These are phyloP conservation scores for Sporisorium scitamineum DNA, from an alignment of 1,284 basidiomycete genomes.

Conservation along the genomic window DNA sequence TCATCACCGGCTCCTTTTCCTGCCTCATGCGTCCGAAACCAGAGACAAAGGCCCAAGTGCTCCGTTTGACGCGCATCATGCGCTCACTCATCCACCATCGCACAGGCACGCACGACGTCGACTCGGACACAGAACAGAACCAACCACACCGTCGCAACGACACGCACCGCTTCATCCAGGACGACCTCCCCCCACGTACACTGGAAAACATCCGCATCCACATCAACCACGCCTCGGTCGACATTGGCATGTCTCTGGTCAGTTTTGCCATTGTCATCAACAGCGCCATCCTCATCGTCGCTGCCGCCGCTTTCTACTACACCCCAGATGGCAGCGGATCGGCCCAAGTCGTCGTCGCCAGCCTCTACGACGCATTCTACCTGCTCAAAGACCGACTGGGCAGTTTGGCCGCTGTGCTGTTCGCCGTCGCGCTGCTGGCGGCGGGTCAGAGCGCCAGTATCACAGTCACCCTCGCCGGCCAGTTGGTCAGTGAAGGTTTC, in stretches of 20 bases:
- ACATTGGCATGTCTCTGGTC: conserved; percentile 67
- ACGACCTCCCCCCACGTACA: conserved; percentile 30
- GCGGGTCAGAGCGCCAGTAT: conserved; percentile 92
- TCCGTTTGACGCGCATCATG: conserved; percentile 22
- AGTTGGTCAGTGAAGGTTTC: conserved; percentile 94
- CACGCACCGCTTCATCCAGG: not conserved
- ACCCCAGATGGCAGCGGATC: conserved; percentile 16
- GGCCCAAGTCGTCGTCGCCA: conserved; percentile 55
- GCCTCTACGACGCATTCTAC: conserved; percentile 63
- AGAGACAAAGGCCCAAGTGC: conserved; percentile 19
- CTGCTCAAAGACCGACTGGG: conserved; percentile 57
- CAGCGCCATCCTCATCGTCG: conserved; percentile 76
- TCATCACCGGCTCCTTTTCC: conserved; percentile 14
- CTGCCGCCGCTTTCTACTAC: conserved; percentile 71
- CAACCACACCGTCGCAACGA: not conserved
- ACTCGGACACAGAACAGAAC: conserved; percentile 7
- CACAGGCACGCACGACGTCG: conserved; percentile 1
- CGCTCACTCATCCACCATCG: conserved; percentile 27
- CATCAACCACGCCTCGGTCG: conserved; percentile 65
- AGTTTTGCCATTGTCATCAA: conserved; percentile 80
- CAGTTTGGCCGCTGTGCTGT: conserved; percentile 56
- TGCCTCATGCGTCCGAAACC: conserved; percentile 15
- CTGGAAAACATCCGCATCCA: conserved; percentile 52
- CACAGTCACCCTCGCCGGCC: conserved; percentile 89
- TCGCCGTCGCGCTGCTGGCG: conserved; percentile 71